phyloP scores from a whole-genome alignment of 164 flowering plant genomes.

The Kingdonia uniflora region DNA sequence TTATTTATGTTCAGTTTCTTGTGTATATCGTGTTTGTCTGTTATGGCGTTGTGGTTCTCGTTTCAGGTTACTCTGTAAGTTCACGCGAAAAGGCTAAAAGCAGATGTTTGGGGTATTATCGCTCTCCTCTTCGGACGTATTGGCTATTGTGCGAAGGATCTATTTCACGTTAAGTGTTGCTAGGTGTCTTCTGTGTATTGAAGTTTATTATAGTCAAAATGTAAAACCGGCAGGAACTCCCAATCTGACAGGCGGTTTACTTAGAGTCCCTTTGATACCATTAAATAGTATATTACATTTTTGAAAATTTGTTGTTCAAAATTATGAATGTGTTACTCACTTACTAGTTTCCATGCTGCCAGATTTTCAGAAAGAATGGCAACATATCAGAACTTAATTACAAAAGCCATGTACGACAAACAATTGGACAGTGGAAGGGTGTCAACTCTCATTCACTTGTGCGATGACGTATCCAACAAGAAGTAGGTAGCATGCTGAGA shows the following conservation, averaged over 20 bases:
- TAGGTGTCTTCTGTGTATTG: background rate
- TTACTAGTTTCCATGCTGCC: background rate
- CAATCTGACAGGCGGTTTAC: too few species aligned
- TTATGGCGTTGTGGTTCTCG: conserved; percentile 6
- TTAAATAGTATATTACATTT: too few species aligned
- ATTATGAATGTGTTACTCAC: too few species aligned
- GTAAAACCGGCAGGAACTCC: too few species aligned
- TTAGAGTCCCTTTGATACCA: too few species aligned
- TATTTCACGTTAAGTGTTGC: conserved; percentile 66
- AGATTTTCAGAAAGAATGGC: conserved; percentile 86
- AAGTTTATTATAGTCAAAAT: too few species aligned
- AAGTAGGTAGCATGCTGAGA: conserved; percentile 41
- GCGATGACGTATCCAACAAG: conserved; percentile 98
- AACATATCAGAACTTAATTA: conserved; percentile 79
- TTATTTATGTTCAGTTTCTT: conserved; percentile 1
- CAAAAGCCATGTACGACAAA: conserved; percentile 92
- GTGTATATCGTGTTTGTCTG: background rate
- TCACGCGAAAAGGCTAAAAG: conserved; percentile 67
- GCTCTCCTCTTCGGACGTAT: conserved; percentile 66
- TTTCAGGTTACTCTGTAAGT: conserved; percentile 64
- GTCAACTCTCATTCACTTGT: conserved; percentile 94
- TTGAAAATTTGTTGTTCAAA: too few species aligned
- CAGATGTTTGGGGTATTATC: conserved; percentile 72
- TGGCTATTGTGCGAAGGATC: conserved; percentile 91
- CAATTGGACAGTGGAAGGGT: conserved; percentile 95